Evolutionary conservation across 306 rosid genomes (phyloP).

Genomic region (Malus orientalis): DNA sequence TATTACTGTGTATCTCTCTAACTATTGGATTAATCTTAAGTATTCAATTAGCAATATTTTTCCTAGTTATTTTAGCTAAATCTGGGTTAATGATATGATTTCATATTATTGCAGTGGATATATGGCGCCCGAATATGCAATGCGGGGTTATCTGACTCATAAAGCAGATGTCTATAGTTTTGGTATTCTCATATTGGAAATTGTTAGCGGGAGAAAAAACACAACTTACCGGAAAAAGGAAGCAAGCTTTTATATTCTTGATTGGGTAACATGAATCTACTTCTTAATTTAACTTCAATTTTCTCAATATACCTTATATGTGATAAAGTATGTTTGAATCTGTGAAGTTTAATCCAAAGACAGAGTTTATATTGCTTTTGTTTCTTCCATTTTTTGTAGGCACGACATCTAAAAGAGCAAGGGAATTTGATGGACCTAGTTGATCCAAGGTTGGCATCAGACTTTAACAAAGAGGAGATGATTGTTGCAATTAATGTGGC

Average conservation of each 20-base stretch:
- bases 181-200: constrained; percentile 22
- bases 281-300: not conserved
- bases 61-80: not conserved
- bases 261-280: constrained; percentile 22
- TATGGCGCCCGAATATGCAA: constrained; percentile 30
- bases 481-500: too few relatives aligned
- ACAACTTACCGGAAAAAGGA: constrained; percentile 1
- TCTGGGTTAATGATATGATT: not conserved
- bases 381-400: constrained; percentile 13
- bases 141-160: constrained; percentile 23
- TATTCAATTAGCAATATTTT: too few relatives aligned
- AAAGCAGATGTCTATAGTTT: constrained; percentile 33
- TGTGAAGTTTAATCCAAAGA: not conserved
- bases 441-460: constrained; percentile 31
- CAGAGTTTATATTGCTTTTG: too few relatives aligned
- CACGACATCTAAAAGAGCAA: constrained; percentile 12
- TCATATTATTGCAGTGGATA: constrained; percentile 18
- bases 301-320: not conserved
- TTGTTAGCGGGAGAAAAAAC: constrained; percentile 17
- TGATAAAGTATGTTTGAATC: not conserved
- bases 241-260: constrained; percentile 15
- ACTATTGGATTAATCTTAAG: too few relatives aligned
- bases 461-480: constrained; percentile 1
- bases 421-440: constrained; percentile 28
- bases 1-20: too few relatives aligned